phyloP scores from a whole-genome alignment of 169 alveolate genomes.

The Cryptosporidium sp. region DNA sequence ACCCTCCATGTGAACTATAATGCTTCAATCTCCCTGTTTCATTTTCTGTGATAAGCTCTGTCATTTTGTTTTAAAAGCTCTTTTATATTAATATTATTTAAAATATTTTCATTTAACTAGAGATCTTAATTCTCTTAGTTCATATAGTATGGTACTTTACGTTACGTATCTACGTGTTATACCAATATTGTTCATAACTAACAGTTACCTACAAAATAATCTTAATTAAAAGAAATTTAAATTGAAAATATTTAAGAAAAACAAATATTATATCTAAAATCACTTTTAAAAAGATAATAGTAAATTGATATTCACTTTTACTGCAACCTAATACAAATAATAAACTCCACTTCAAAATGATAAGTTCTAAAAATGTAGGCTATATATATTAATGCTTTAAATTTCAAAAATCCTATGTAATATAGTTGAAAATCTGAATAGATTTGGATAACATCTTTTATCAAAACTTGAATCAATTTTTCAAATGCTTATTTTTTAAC shows the following conservation, averaged over 20 bases:
- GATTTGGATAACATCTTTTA: not conserved
- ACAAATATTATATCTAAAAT: not conserved
- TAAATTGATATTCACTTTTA: too few relatives aligned
- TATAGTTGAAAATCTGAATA: too few relatives aligned
- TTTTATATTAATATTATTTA: not conserved
- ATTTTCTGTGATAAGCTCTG: conserved; percentile 47
- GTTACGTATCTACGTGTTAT: conserved; percentile 17
- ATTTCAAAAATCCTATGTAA: too few relatives aligned
- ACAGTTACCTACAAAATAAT: not conserved
- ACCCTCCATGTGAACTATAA: conserved; percentile 20
- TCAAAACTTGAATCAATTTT: not conserved
- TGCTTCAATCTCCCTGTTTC: conserved; percentile 54
- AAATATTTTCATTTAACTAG: not conserved
- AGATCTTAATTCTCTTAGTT: not conserved
- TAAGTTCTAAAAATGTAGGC: too few relatives aligned
- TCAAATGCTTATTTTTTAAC: too few relatives aligned
- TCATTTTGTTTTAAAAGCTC: not conserved
- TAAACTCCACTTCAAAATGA: not conserved
- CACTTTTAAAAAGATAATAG: not conserved
- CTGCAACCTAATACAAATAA: not conserved
- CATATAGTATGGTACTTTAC: conserved; percentile 25
- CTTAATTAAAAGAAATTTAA: not conserved
- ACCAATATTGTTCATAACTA: not conserved
- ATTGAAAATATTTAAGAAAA: not conserved
- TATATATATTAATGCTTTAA: not conserved